A percentile compares a stretch with the other conserved stretches of the same genome.
Conservation (phyloP, 1,284 basidiomycete species). For the Ganoderma leucocontextum region DNA sequence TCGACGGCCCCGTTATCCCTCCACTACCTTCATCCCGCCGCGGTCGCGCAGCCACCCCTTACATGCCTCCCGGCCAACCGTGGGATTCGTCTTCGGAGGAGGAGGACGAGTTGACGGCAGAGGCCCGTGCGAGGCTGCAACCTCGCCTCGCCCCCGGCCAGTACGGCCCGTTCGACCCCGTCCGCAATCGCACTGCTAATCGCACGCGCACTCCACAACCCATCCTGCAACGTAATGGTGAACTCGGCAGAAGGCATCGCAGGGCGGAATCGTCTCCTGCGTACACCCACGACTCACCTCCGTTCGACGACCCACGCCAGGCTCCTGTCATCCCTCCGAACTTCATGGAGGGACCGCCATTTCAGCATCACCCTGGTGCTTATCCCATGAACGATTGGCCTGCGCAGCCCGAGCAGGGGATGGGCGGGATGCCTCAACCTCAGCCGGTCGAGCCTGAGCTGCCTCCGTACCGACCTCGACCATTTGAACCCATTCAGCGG, state of each 20-base stretch:
- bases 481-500: slow-evolving; percentile 20
- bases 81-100: slow-evolving; percentile 16
- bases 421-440: slow-evolving; percentile 3
- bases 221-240: slow-evolving; percentile 16
- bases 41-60: slow-evolving; percentile 23
- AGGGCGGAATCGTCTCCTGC: slow-evolving; percentile 26
- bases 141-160: slow-evolving; percentile 33
- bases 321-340: slow-evolving; percentile 23
- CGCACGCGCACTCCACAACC: slow-evolving; percentile 23
- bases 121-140: slow-evolving; percentile 30
- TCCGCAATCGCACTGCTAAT: neutral
- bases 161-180: slow-evolving; percentile 33
- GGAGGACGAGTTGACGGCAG: slow-evolving; percentile 23
- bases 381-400: neutral
- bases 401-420: neutral
- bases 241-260: slow-evolving; percentile 10
- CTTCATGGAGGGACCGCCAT: slow-evolving; percentile 9
- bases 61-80: slow-evolving; percentile 6
- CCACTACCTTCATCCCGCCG: slow-evolving; percentile 21
- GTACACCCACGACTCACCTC: slow-evolving; percentile 16
- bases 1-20: slow-evolving; percentile 28
- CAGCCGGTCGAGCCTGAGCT: slow-evolving; percentile 16
- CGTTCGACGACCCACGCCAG: slow-evolving; percentile 5
- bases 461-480: slow-evolving; percentile 20
- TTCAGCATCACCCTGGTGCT: slow-evolving; percentile 2